Conservation (phyloP, 306 rosid genomes). For the Pterocarpus santalinus region DNA sequence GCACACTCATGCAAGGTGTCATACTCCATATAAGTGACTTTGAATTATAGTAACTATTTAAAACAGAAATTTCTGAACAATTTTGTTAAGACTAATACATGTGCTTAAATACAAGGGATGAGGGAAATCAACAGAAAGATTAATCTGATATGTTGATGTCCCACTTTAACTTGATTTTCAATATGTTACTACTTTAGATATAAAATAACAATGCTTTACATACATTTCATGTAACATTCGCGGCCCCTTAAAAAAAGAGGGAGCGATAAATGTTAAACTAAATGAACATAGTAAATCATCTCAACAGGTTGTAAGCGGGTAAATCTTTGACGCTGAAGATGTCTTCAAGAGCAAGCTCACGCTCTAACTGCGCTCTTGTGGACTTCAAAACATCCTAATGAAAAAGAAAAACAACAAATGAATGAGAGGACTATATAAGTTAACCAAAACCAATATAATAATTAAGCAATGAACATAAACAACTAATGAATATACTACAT, state of each 20-base stretch:
- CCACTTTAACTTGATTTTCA: constrained; percentile 40
- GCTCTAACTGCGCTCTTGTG: constrained; percentile 86
- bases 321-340: constrained; percentile 72
- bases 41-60: background rate
- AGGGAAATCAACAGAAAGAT: constrained; percentile 15
- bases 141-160: constrained; percentile 11
- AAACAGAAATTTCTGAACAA: constrained; percentile 17
- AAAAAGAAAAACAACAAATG: background rate
- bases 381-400: constrained; percentile 84
- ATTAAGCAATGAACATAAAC: constrained; percentile 19
- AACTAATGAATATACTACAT: constrained; percentile 55
- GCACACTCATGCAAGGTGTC: background rate
- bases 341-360: constrained; percentile 95
- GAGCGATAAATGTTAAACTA: constrained; percentile 12
- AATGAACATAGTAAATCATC: constrained; percentile 50
- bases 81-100: background rate
- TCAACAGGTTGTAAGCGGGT: constrained; percentile 85
- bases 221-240: constrained; percentile 38
- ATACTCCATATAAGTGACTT: background rate
- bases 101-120: constrained; percentile 21
- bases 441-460: background rate
- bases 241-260: background rate
- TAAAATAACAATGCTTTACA: constrained; percentile 31
- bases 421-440: background rate
- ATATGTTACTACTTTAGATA: constrained; percentile 8